These are phyloP conservation scores for Hansenula lynferdii DNA, from an alignment of 1,139 yeast species.

Conservation along the genomic window DNA sequence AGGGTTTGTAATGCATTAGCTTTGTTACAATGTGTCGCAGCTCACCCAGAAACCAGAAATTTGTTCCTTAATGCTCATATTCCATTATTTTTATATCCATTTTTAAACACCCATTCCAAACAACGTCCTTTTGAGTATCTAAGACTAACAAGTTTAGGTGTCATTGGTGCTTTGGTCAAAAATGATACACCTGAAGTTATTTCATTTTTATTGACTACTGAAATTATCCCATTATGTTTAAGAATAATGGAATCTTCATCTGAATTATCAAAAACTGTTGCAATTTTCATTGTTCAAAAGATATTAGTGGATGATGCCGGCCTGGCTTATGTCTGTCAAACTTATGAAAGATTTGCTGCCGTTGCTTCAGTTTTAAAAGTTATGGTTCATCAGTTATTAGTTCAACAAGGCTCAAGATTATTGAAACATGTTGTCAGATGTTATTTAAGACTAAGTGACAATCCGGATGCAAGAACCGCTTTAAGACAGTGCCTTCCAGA, in stretches of 20 bases:
- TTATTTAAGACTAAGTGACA: conserved; percentile 85
- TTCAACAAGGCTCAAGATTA: conserved; percentile 70
- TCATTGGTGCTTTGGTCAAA: conserved; percentile 93
- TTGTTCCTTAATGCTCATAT: conserved; percentile 85
- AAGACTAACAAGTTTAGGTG: conserved; percentile 89
- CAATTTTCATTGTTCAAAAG: conserved; percentile 91
- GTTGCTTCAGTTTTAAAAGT: conserved; percentile 83
- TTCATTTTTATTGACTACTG: conserved; percentile 84
- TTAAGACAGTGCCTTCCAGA: conserved; percentile 82
- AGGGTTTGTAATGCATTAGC: conserved; percentile 96
- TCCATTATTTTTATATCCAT: conserved; percentile 90
- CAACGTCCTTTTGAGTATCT: conserved; percentile 92
- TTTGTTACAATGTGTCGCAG: conserved; percentile 91
- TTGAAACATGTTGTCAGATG: conserved; percentile 94
- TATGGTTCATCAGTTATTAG: conserved; percentile 83
- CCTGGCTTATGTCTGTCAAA: conserved; percentile 85
- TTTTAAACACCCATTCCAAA: conserved; percentile 85
- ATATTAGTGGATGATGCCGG: conserved; percentile 91
- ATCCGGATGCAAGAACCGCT: conserved; percentile 85
- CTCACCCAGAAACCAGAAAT: conserved; percentile 85
- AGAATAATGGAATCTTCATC: conserved; percentile 96
- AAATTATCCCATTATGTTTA: conserved; percentile 89
- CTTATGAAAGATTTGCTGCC: conserved; percentile 91
- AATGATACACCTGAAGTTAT: conserved; percentile 96
- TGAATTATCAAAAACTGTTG: conserved; percentile 92